These are phyloP conservation scores for Dalbergia oliveri DNA, from an alignment of 306 rosid genomes.

Conservation along the genomic window DNA sequence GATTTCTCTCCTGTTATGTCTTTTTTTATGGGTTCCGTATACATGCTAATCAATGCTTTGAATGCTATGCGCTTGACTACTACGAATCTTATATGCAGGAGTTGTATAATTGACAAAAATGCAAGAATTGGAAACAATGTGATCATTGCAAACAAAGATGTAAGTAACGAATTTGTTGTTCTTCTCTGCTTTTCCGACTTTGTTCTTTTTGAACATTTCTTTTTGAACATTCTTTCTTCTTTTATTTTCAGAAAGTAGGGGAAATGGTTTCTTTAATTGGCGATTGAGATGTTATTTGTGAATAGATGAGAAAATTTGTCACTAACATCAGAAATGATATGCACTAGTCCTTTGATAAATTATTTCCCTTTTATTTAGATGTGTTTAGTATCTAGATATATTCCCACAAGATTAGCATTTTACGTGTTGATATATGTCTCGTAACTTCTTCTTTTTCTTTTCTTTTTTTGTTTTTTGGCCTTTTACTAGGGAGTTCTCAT, in stretches of 20 bases:
- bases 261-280: not conserved
- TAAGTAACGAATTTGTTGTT: slow-evolving; percentile 41
- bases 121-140: slow-evolving; percentile 64
- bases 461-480: too few relatives aligned
- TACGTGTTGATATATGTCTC: too few relatives aligned
- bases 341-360: not conserved
- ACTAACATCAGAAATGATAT: not conserved
- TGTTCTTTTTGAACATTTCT: not conserved
- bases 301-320: not conserved
- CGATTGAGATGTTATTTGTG: not conserved
- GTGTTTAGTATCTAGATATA: too few relatives aligned
- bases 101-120: slow-evolving; percentile 64
- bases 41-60: slow-evolving; percentile 11
- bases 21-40: not conserved
- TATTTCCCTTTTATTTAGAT: too few relatives aligned
- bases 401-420: too few relatives aligned
- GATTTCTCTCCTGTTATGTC: slow-evolving; percentile 7
- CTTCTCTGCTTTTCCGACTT: not conserved
- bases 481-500: too few relatives aligned
- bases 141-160: slow-evolving; percentile 61
- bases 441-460: too few relatives aligned
- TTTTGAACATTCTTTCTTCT: not conserved
- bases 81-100: slow-evolving; percentile 47
- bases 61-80: not conserved
- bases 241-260: not conserved